Evolutionary conservation across 2,329 filamentous ascomycete genomes (phyloP), one percentile per base, ranked within the genome.

Genomic region (Hypomyces perniciosus): DNA sequence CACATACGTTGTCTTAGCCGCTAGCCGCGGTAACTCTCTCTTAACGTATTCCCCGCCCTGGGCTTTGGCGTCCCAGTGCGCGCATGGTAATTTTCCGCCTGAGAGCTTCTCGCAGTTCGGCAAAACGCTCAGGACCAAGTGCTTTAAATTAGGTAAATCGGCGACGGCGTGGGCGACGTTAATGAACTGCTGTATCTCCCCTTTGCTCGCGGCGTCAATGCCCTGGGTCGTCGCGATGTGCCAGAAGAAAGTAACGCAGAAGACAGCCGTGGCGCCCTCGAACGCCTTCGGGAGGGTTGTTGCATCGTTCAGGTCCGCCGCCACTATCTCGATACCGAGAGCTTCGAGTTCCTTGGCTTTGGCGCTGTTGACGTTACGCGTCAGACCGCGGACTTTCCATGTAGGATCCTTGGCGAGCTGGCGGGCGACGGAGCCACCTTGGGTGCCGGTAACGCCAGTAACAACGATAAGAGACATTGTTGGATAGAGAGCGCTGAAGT

Each of bases 81-180:
- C 35, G 10, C 38, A 44, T 1, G 42, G 40, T 1, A 46, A 51
- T 45, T 51, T 47, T 2, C 48, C 48, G 10, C 30, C 26, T 2
- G 48, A 51, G 34, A 34, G 33, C 51, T 66, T 69, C 6, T 55
- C 60, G 1, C 62, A 61, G 55, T 72, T 58, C 1, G 64, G 61
- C 0, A 75, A 53, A 0, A 62, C 63, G 4, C 70, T 73, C 2
- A 71, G 53, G 4, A 76, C 53, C 12, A 75, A 65, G 4, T 66
- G 57, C 34, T 74, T 64, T 2, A 75, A 52, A 0, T 56, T 63
- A 0, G 53, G 45, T 1, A 70, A 48, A 4, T 58, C 57, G 0
- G 65, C 62, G 1, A 68, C 70, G 2, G 64, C 67, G 48, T 71
- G 65, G 2, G 65, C 63, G 5, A 69, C 62, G 31, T 68, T 68